Evolutionary conservation across 179 eudicot genomes (phyloP).

Genomic region (Patellifolia procumbens): DNA sequence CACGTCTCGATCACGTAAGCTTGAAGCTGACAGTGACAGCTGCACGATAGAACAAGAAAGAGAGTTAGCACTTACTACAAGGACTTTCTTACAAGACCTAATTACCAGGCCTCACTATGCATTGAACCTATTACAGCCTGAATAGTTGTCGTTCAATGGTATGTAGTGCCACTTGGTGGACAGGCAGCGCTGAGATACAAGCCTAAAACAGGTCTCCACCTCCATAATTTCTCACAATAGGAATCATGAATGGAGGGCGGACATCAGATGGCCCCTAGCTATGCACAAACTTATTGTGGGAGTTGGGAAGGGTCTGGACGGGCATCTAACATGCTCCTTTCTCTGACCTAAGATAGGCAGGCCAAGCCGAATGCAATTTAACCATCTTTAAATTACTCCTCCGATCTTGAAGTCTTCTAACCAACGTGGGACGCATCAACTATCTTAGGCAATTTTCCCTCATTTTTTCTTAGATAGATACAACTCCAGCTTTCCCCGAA

Average conservation of each 20-base stretch:
- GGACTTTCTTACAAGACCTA: background rate
- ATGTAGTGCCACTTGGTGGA: background rate
- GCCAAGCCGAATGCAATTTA: background rate
- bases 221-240: background rate
- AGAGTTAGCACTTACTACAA: constrained; percentile 19
- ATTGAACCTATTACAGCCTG: constrained; percentile 1
- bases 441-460: no score
- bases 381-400: background rate
- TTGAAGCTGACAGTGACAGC: constrained; percentile 85
- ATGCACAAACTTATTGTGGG: background rate
- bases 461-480: no score
- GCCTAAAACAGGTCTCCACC: background rate
- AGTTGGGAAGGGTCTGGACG: background rate
- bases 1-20: constrained; percentile 79
- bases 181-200: background rate
- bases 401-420: no score
- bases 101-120: background rate
- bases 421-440: no score
- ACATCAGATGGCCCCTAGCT: background rate
- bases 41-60: constrained; percentile 35
- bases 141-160: background rate
- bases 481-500: no score
- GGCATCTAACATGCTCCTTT: background rate
- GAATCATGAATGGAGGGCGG: background rate
- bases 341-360: background rate